A percentile compares a stretch with the other conserved stretches of the same genome.
phyloP scores from a whole-genome alignment of 2,329 filamentous ascomycete genomes.

The Lasiodiplodia hormozganensis region DNA sequence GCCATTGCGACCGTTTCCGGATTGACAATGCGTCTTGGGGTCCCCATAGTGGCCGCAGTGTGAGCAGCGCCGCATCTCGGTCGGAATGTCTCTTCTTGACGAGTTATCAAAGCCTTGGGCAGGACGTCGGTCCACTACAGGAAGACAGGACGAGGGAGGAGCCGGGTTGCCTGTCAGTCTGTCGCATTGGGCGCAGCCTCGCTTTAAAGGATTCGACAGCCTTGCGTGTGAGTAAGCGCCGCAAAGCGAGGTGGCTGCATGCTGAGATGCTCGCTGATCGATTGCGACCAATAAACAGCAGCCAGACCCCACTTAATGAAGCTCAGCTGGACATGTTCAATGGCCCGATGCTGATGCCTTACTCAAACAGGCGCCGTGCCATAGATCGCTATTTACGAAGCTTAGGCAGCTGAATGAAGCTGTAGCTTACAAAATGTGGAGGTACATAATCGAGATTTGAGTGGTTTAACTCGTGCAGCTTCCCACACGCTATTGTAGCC shows the following conservation, averaged over 20 bases:
- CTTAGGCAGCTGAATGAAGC: too few relatives aligned
- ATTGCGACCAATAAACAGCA: background rate
- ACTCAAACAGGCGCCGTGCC: rapidly evolving
- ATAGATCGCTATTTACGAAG: too few relatives aligned
- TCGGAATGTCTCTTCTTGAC: background rate
- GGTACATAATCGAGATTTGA: too few relatives aligned
- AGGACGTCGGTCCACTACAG: background rate
- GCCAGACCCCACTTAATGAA: background rate
- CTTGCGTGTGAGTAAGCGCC: background rate
- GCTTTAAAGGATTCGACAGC: background rate
- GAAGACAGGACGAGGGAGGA: background rate
- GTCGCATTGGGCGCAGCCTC: background rate
- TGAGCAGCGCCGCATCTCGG: background rate
- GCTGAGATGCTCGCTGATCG: background rate
- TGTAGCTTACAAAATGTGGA: too few relatives aligned
- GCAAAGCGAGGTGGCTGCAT: background rate
- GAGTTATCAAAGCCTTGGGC: background rate
- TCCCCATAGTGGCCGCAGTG: background rate
- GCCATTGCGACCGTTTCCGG: background rate
- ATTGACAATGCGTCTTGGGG: background rate
- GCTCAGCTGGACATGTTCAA: background rate
- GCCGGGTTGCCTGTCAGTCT: background rate
- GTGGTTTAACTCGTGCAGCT: too few relatives aligned
- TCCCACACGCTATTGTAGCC: background rate
- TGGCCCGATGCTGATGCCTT: background rate